These are phyloP conservation scores for Aureobasidium uvarum DNA, from an alignment of 2,329 filamentous ascomycete species.

Conservation along the genomic window DNA sequence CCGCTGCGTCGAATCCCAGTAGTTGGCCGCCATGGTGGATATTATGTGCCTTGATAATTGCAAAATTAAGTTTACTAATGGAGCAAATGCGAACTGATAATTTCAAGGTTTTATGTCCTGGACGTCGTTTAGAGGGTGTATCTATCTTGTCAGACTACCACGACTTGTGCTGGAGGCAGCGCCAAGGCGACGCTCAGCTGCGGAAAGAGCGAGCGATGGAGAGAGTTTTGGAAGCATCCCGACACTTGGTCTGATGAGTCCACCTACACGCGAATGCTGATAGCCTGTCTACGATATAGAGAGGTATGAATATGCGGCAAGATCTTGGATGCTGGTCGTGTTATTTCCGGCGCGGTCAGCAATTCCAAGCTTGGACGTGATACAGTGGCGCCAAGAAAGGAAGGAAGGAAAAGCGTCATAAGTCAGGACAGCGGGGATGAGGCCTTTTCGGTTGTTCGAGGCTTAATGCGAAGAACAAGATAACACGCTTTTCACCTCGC, in stretches of 20 bases:
- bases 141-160: background rate
- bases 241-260: background rate
- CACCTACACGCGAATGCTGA: background rate
- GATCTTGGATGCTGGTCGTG: background rate
- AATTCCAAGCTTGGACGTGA: slow-evolving; percentile 4
- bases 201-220: background rate
- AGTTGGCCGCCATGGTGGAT: slow-evolving; percentile 79
- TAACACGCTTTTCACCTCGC: slow-evolving; percentile 6
- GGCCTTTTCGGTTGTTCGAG: slow-evolving; percentile 20
- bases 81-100: background rate
- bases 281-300: background rate
- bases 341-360: slow-evolving; percentile 24
- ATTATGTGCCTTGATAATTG: background rate
- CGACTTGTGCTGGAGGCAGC: background rate
- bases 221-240: background rate
- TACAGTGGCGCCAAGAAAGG: slow-evolving; percentile 1
- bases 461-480: slow-evolving; percentile 5
- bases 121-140: background rate
- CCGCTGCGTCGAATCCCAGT: slow-evolving; percentile 92
- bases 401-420: slow-evolving; percentile 24
- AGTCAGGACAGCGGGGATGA: slow-evolving; percentile 21
- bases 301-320: background rate
- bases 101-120: background rate
- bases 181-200: slow-evolving; percentile 9
- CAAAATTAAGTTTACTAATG: background rate